A percentile compares a stretch with the other conserved stretches of the same genome.
Evolutionary conservation across 2,329 filamentous ascomycete genomes (phyloP).

Genomic region (Colletotrichum lini): DNA sequence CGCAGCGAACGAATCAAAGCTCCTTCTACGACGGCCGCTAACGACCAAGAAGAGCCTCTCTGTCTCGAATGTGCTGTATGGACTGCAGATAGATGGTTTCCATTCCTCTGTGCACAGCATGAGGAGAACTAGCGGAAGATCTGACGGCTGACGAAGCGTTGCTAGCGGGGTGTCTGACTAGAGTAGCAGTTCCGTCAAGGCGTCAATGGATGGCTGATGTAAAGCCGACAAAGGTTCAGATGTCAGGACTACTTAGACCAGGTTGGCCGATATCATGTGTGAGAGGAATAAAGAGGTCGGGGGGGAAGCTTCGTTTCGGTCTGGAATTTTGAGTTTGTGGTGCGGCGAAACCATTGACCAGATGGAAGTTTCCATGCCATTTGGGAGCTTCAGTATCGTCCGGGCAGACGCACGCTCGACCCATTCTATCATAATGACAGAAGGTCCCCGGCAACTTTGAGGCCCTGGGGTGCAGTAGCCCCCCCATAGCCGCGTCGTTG

Average conservation of each 20-base stretch:
- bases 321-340: constrained; percentile 28
- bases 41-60: neutral
- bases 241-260: constrained; percentile 17
- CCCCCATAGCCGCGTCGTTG: constrained; percentile 25
- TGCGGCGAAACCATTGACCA: constrained; percentile 29
- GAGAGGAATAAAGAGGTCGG: constrained; percentile 5
- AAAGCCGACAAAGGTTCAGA: constrained; percentile 15
- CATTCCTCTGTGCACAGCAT: neutral
- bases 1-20: constrained; percentile 21
- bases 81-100: neutral
- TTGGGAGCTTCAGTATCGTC: constrained; percentile 9
- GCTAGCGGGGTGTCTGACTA: constrained; percentile 11
- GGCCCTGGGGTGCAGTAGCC: constrained; percentile 26
- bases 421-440: constrained; percentile 31
- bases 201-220: constrained; percentile 14
- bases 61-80: neutral
- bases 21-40: neutral
- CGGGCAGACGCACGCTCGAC: constrained; percentile 10
- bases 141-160: constrained; percentile 27
- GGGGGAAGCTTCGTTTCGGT: constrained; percentile 25
- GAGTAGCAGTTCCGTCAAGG: constrained; percentile 22
- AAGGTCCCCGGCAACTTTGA: neutral
- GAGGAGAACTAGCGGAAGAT: constrained; percentile 11
- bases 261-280: constrained; percentile 11
- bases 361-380: constrained; percentile 23